Percentiles rank a stretch among this genome's conserved stretches.
Evolutionary conservation across 2,329 filamentous ascomycete species (phyloP).

Genomic region (Fusarium humuli): DNA sequence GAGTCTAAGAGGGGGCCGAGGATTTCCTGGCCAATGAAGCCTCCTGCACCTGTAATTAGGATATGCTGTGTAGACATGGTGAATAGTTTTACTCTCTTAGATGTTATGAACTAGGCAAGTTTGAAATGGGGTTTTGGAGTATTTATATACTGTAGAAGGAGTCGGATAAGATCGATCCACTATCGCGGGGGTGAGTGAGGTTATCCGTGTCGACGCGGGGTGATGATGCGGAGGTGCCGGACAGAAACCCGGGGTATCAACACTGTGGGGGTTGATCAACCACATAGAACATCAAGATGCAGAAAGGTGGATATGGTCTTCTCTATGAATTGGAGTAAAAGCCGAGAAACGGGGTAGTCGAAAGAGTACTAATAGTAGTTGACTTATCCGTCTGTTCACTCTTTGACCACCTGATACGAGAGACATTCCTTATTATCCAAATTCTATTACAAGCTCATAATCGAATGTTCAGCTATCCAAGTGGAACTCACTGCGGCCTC

Average conservation of each 20-base stretch:
- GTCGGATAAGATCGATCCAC: constrained; percentile 29
- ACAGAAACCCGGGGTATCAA: constrained; percentile 30
- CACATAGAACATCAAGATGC: neutral
- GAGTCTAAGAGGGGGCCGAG: constrained; percentile 64
- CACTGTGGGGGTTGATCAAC: neutral
- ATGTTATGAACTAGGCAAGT: neutral
- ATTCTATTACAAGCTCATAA: neutral
- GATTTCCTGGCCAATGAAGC: constrained; percentile 73
- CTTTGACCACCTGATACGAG: neutral
- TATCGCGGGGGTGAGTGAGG: constrained; percentile 31
- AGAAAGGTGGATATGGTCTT: neutral
- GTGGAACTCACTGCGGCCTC: constrained; percentile 18
- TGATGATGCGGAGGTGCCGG: constrained; percentile 34
- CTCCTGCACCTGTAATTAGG: constrained; percentile 72
- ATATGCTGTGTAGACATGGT: constrained; percentile 51
- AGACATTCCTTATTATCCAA: neutral
- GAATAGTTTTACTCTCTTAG: neutral
- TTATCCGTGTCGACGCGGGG: constrained; percentile 32
- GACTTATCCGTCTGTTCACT: constrained; percentile 4
- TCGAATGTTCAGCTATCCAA: constrained; percentile 13
- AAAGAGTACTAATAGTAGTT: neutral
- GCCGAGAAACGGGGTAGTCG: neutral
- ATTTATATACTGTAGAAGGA: neutral
- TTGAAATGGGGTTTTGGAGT: neutral
- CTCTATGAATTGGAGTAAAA: neutral